These are phyloP conservation scores for Mortierella sp. DNA, from an alignment of 371 early-diverging fungal genomes.

Conservation along the genomic window DNA sequence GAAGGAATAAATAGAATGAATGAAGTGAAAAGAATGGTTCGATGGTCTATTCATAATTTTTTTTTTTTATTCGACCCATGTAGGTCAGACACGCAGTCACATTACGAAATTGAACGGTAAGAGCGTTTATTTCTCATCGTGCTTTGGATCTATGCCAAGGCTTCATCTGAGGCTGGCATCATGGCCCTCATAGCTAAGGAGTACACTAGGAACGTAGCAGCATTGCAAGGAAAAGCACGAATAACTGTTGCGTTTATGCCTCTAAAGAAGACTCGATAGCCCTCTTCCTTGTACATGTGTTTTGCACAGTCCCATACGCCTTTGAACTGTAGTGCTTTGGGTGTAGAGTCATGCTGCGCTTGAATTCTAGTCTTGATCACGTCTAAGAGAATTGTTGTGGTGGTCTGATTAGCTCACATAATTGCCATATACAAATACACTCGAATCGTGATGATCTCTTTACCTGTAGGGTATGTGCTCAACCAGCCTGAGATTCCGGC, in stretches of 20 bases:
- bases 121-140: no score
- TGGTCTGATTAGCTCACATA: neutral
- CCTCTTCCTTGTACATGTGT: conserved; percentile 70
- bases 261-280: conserved; percentile 73
- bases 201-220: conserved; percentile 81
- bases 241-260: conserved; percentile 83
- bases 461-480: conserved; percentile 81
- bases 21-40: neutral
- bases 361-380: conserved; percentile 87
- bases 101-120: no score
- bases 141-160: conserved; percentile 24
- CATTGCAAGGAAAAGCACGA: conserved; percentile 91
- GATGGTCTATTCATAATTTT: conserved; percentile 7
- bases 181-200: conserved; percentile 66
- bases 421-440: neutral
- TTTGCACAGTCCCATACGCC: conserved; percentile 67
- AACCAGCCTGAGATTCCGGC: conserved; percentile 86
- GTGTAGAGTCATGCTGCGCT: conserved; percentile 61
- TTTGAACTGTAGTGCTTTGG: conserved; percentile 60
- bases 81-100: neutral
- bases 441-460: neutral
- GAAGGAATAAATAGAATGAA: neutral
- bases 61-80: conserved; percentile 1
- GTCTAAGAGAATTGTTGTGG: conserved; percentile 56
- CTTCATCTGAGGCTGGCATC: conserved; percentile 40